phyloP scores from a whole-genome alignment of 2,329 filamentous ascomycete genomes.

The Sclerotinia minor region DNA sequence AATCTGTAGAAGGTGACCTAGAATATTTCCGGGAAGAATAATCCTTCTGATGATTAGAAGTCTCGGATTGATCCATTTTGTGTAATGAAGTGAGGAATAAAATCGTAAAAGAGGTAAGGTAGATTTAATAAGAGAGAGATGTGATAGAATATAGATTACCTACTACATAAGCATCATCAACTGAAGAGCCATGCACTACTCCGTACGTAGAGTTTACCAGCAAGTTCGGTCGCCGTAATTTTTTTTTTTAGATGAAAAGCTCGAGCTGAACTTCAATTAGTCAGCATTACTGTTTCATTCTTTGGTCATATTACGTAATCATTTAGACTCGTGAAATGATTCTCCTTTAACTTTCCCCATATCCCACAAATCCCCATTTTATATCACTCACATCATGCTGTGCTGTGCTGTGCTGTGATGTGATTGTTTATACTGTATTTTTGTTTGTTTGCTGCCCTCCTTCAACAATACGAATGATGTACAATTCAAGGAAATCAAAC shows the following conservation, averaged over 20 bases:
- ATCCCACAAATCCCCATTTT: neutral
- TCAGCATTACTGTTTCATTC: neutral
- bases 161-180: neutral
- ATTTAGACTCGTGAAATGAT: neutral
- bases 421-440: neutral
- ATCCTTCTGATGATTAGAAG: conserved; percentile 28
- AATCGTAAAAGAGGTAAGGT: neutral
- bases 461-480: conserved; percentile 2
- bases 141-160: neutral
- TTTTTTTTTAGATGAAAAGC: neutral
- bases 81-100: neutral
- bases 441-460: conserved; percentile 16
- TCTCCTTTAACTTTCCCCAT: neutral
- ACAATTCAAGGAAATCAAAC: neutral
- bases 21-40: conserved; percentile 31
- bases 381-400: neutral
- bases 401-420: neutral
- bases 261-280: neutral
- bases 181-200: neutral
- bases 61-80: conserved; percentile 31
- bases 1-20: conserved; percentile 36
- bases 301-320: neutral
- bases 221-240: neutral
- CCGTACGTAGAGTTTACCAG: too few species aligned
- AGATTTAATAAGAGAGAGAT: neutral